These are phyloP conservation scores for Neltuma alba DNA, from an alignment of 306 rosid genomes.

Conservation along the genomic window DNA sequence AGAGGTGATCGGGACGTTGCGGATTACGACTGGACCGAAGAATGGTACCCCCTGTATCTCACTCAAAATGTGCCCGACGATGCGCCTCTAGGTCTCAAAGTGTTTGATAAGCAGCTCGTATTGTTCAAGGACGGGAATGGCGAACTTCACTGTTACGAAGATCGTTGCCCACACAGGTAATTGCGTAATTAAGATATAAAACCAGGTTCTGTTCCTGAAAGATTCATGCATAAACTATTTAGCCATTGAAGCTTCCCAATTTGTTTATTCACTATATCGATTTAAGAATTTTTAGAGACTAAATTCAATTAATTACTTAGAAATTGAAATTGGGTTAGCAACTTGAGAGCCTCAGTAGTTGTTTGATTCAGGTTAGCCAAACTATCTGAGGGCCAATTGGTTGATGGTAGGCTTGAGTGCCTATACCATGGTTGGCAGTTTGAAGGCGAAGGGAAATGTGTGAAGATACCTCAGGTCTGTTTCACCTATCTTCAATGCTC, in stretches of 20 bases:
- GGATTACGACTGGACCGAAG: conserved; percentile 72
- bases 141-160: conserved; percentile 69
- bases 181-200: not conserved
- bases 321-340: too few relatives aligned
- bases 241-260: too few relatives aligned
- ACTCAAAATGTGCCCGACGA: too few relatives aligned
- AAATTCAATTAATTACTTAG: too few relatives aligned
- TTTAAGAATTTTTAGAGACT: too few relatives aligned
- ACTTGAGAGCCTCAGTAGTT: conserved; percentile 8
- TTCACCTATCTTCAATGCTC: not conserved
- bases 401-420: conserved; percentile 92
- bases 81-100: conserved; percentile 73
- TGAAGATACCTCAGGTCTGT: conserved; percentile 94
- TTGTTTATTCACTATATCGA: too few relatives aligned
- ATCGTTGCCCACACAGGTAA: conserved; percentile 96
- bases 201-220: not conserved
- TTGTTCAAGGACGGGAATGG: conserved; percentile 64
- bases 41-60: too few relatives aligned
- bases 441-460: conserved; percentile 92
- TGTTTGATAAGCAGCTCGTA: conserved; percentile 75
- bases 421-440: conserved; percentile 98
- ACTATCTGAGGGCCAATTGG: conserved; percentile 91
- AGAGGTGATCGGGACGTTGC: conserved; percentile 46
- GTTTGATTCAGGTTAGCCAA: conserved; percentile 76
- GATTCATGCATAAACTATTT: not conserved